These are phyloP conservation scores for Coriaria nepalensis DNA, from an alignment of 306 rosid genomes.

Conservation along the genomic window DNA sequence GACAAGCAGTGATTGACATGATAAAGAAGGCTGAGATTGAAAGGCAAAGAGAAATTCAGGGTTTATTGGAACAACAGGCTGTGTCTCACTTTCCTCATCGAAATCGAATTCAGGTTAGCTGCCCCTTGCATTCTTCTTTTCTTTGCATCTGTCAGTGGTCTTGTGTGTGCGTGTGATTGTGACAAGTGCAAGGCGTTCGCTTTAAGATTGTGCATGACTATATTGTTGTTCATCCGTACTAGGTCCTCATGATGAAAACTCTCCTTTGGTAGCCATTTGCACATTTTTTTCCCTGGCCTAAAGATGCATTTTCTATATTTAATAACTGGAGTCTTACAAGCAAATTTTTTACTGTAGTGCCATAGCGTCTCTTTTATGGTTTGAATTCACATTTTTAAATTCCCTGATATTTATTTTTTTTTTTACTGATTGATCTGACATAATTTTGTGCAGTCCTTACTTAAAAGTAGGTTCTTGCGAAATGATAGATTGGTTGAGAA, in stretches of 20 bases:
- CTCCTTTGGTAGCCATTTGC: too few species aligned
- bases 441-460: slow-evolving; percentile 59
- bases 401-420: too few species aligned
- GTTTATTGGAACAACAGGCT: slow-evolving; percentile 45
- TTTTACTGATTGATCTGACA: neutral
- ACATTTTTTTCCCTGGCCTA: too few species aligned
- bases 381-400: too few species aligned
- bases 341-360: too few species aligned
- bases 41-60: slow-evolving; percentile 66
- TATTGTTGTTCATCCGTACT: too few species aligned
- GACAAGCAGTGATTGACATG: slow-evolving; percentile 91
- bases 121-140: slow-evolving; percentile 1
- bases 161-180: too few species aligned
- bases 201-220: neutral
- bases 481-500: slow-evolving; percentile 50
- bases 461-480: slow-evolving; percentile 89
- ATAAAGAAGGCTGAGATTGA: slow-evolving; percentile 65
- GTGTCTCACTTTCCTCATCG: slow-evolving; percentile 90
- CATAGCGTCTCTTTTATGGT: too few species aligned
- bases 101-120: slow-evolving; percentile 88
- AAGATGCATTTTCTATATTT: too few species aligned
- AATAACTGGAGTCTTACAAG: too few species aligned
- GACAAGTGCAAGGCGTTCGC: neutral
- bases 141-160: slow-evolving; percentile 3
- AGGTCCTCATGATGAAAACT: too few species aligned